Conservation (phyloP, 2,329 filamentous ascomycete species). For the Fusarium pilosicola region DNA sequence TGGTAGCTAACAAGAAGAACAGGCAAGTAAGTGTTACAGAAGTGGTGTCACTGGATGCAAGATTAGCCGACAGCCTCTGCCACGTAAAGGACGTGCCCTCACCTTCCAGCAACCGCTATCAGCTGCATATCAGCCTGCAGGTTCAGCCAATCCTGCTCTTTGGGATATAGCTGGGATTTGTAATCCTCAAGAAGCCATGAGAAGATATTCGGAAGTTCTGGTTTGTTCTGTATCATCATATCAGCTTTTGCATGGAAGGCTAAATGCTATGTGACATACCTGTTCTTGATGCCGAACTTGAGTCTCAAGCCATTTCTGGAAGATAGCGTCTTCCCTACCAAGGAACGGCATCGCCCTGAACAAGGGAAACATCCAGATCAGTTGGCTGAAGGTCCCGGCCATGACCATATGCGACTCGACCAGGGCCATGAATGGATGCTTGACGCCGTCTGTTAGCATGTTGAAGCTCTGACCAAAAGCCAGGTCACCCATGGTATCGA, state of each 20-base stretch:
- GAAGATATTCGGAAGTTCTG: background rate
- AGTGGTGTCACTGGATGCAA: fast-evolving
- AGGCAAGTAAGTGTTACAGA: background rate
- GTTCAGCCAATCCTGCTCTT: background rate
- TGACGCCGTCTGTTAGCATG: background rate
- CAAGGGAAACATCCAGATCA: background rate
- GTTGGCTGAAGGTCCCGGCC: background rate
- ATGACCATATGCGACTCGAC: background rate
- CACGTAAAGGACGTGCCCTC: fast-evolving
- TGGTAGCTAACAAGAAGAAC: background rate
- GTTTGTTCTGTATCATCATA: fast-evolving
- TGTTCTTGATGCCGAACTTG: background rate
- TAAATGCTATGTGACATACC: fast-evolving
- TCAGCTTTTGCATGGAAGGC: fast-evolving
- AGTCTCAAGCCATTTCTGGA: background rate
- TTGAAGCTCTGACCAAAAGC: background rate
- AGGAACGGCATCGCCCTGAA: background rate
- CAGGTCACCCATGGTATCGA: background rate
- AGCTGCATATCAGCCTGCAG: background rate
- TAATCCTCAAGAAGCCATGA: background rate
- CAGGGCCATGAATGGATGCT: background rate
- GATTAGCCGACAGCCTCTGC: fast-evolving
- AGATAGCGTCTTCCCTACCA: background rate
- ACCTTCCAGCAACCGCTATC: background rate
- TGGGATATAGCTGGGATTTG: background rate